Evolutionary conservation across 78 protist genomes (phyloP).

Genomic region (Isochrysis galbana): DNA sequence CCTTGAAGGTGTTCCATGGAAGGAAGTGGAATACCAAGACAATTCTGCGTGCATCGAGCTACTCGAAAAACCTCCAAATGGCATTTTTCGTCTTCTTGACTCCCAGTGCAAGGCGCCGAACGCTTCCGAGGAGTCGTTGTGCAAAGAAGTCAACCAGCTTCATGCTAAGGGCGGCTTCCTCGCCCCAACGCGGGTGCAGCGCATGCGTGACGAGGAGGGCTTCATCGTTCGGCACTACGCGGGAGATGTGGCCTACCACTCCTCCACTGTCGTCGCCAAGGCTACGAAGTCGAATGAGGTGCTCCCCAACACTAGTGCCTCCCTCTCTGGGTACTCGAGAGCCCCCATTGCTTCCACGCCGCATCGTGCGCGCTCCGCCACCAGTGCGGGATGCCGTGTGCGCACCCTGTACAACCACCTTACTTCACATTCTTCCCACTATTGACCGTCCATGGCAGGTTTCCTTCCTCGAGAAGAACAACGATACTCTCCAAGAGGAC

Average conservation of each 20-base stretch:
- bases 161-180: background rate
- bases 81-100: constrained; percentile 85
- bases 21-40: constrained; percentile 74
- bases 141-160: background rate
- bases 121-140: constrained; percentile 42
- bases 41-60: background rate
- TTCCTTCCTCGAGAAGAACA: constrained; percentile 68
- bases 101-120: constrained; percentile 44
- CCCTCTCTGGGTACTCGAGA: too few relatives aligned
- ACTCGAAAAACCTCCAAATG: constrained; percentile 58
- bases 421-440: too few relatives aligned
- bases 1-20: constrained; percentile 76
- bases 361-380: too few relatives aligned
- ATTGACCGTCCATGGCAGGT: too few relatives aligned
- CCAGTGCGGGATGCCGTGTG: too few relatives aligned
- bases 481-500: constrained; percentile 67
- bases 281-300: background rate
- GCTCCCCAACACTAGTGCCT: too few relatives aligned
- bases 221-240: constrained; percentile 68
- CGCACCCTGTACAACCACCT: too few relatives aligned
- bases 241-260: constrained; percentile 50
- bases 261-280: background rate
- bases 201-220: constrained; percentile 1
- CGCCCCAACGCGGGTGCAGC: background rate
- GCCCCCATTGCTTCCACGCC: too few relatives aligned